A percentile compares a stretch with the other conserved stretches of the same genome.
Evolutionary conservation across 768 basidiomycete genomes (phyloP).

Genomic region (Sarcomyxa edulis): DNA sequence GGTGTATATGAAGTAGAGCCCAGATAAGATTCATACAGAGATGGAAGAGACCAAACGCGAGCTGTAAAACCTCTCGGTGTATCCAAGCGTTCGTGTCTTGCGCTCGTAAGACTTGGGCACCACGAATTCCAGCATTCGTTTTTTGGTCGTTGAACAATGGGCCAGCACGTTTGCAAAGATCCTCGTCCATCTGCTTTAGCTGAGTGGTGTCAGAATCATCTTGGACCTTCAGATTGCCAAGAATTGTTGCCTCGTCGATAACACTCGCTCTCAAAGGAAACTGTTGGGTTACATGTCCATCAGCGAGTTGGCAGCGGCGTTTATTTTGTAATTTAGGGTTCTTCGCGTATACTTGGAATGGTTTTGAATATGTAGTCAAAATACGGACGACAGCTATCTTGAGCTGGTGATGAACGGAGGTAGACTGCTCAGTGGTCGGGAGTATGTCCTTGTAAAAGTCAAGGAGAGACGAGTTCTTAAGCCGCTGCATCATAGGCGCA

Average conservation of each 20-base stretch:
- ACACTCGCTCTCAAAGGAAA: constrained; percentile 16
- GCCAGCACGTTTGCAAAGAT: constrained; percentile 13
- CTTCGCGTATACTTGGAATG: not conserved
- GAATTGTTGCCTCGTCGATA: constrained; percentile 24
- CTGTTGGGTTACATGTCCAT: constrained; percentile 18
- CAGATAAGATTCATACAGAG: constrained; percentile 27
- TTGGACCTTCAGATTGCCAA: constrained; percentile 21
- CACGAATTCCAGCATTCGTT: constrained; percentile 19
- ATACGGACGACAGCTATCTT: constrained; percentile 4
- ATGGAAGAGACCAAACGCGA: constrained; percentile 27
- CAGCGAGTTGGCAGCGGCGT: constrained; percentile 12
- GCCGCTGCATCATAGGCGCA: constrained; percentile 14
- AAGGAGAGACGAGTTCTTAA: constrained; percentile 6
- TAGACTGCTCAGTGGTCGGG: constrained; percentile 9
- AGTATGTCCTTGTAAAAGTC: constrained; percentile 10
- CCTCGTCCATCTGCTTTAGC: constrained; percentile 10
- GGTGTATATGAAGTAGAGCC: constrained; percentile 21
- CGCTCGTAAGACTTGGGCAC: constrained; percentile 9
- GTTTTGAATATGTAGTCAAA: constrained; percentile 3
- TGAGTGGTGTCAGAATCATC: constrained; percentile 19
- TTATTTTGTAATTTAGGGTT: constrained; percentile 12
- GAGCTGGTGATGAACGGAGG: constrained; percentile 1
- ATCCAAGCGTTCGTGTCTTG: constrained; percentile 17
- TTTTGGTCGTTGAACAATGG: constrained; percentile 23
- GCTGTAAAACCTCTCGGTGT: constrained; percentile 16